Evolutionary conservation across 768 basidiomycete species (phyloP).

Genomic region (Atractiella rhizophila): DNA sequence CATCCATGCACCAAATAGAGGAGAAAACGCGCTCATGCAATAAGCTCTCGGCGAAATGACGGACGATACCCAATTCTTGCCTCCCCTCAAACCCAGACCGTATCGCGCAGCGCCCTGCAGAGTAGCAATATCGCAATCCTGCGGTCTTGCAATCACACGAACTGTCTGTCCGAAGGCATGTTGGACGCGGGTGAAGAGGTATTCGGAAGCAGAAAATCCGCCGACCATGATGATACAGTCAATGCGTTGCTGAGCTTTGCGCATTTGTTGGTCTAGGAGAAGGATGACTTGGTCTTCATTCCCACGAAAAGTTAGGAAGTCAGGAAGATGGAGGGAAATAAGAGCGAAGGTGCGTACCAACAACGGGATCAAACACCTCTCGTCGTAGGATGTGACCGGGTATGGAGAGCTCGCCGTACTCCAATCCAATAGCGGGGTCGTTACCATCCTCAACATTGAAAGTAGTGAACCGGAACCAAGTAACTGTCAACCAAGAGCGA

Average conservation of each 20-base stretch:
- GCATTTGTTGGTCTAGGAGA: conserved; percentile 50
- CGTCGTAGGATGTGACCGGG: conserved; percentile 51
- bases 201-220: conserved; percentile 62
- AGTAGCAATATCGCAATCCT: conserved; percentile 71
- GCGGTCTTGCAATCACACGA: conserved; percentile 50
- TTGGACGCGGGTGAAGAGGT: conserved; percentile 51
- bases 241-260: conserved; percentile 40
- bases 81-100: conserved; percentile 37
- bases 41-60: conserved; percentile 61
- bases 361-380: conserved; percentile 71
- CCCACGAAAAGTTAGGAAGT: not conserved
- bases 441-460: conserved; percentile 48
- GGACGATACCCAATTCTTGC: conserved; percentile 43
- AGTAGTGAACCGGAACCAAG: conserved; percentile 67
- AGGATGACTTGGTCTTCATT: conserved; percentile 36
- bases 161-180: conserved; percentile 34
- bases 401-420: conserved; percentile 60
- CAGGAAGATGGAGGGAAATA: no score
- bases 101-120: conserved; percentile 69
- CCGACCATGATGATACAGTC: conserved; percentile 71
- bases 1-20: no score
- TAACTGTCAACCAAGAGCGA: conserved; percentile 27
- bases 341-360: conserved; percentile 28
- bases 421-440: conserved; percentile 49
- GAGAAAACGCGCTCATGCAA: no score